Base-by-base conservation (phyloP, 1,139 yeast genomes). In the Kluyveromyces marxianus region DNA sequence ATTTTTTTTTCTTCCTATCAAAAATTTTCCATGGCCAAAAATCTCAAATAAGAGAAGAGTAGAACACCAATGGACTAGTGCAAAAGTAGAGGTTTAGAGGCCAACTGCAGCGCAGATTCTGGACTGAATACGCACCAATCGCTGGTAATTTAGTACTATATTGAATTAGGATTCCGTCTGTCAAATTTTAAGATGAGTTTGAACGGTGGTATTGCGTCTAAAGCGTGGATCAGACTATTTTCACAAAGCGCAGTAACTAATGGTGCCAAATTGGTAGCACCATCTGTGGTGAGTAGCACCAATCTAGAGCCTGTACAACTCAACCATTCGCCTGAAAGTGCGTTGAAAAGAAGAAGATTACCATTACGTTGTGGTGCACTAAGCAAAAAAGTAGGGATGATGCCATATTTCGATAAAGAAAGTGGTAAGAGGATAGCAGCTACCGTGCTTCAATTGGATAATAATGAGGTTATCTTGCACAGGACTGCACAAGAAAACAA, bases 371-470 rank as follows among this genome's bases (percentile, higher is more conserved):
- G 96, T 4, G 98, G 98, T 6, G 69, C 88, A 35, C 69, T 90
- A 29, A 95, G 95, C 0, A 70, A 79, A 52, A 92, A 92, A 63
- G 72, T 83, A 52, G 97, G 97, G 25, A 90, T 92, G 97, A 81
- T 89, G 46, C 79, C 95, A 8, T 86, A 81, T 77, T 92, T 77
- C 62, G 77, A 75, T 51, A 75, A 78, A 35, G 75, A 75, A 35
- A 71, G 73, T 4, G 96, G 96, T n/a, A 72, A 72, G 48, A 79
- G 81, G 50, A 67, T 72, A 42, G 88, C 89, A 6, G 89, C 88
- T 42, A 94, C 99, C 2, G 87, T 92, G 5, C 70, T 92, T 37
- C 95, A 89, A 63, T 76, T 94, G 49, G 87, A 89, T 63, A 79
- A 90, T 48, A 86, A 88, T 53, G 98, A 94, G 69, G 97, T 92